These are phyloP conservation scores for Pseudocercospora ulei DNA, from an alignment of 2,329 filamentous ascomycete species.

Conservation along the genomic window DNA sequence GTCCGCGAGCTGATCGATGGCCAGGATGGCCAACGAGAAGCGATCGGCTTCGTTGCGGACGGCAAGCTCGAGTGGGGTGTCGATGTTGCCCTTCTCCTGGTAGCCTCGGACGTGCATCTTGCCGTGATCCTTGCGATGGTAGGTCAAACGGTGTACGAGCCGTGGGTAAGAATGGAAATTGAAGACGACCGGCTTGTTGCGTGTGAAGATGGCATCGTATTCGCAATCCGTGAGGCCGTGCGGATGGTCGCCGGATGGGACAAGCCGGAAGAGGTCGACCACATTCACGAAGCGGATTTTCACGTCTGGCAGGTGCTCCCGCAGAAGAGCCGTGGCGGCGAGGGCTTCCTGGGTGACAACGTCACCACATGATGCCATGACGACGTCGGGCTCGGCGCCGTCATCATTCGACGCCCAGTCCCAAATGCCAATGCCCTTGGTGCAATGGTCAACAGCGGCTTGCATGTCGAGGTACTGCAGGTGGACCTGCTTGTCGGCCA, in stretches of 20 bases:
- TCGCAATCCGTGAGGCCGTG: slow-evolving; percentile 60
- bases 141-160: slow-evolving; percentile 67
- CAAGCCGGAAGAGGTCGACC: slow-evolving; percentile 71
- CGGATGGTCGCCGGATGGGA: slow-evolving; percentile 58
- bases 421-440: slow-evolving; percentile 71
- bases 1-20: slow-evolving; percentile 57
- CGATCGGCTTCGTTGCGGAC: slow-evolving; percentile 69
- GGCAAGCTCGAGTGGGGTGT: slow-evolving; percentile 67
- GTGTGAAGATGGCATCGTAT: slow-evolving; percentile 61
- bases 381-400: slow-evolving; percentile 58
- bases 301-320: slow-evolving; percentile 60
- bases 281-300: slow-evolving; percentile 73
- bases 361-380: slow-evolving; percentile 69
- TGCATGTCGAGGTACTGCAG: slow-evolving; percentile 68
- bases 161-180: slow-evolving; percentile 80
- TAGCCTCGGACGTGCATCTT: slow-evolving; percentile 69
- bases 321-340: slow-evolving; percentile 62
- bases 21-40: slow-evolving; percentile 66
- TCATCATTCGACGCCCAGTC: slow-evolving; percentile 63
- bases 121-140: slow-evolving; percentile 58
- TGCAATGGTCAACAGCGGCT: slow-evolving; percentile 63
- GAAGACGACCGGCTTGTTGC: slow-evolving; percentile 63
- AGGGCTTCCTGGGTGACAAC: slow-evolving; percentile 64
- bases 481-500: slow-evolving; percentile 70
- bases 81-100: slow-evolving; percentile 75